Base-by-base conservation (phyloP, 2,329 filamentous ascomycete species). In the Neonectria magnoliae region DNA sequence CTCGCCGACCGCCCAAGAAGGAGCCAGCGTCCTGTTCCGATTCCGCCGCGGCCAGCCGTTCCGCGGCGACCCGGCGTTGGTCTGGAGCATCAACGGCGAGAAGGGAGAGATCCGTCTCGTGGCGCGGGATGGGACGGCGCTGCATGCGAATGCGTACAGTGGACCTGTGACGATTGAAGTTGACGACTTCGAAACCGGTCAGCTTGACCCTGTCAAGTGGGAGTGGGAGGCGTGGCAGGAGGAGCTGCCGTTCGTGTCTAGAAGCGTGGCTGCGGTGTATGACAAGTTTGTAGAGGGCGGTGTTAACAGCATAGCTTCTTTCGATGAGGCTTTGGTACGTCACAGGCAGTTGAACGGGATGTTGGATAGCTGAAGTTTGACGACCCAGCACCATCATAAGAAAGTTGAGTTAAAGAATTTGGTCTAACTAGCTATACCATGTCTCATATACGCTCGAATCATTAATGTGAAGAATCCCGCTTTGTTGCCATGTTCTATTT, bases 221-320 rank as follows among this genome's bases (percentile, higher is more conserved):
- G 74, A 78, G 8, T 87, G 82, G 78, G 75, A 78, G 14, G 80
- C 81, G 3, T 84, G 81, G 76, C 83, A 84, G 70, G 77, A 81
- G 11, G 79, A 81, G 11, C 64, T 87, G 18, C 81, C 84, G 0
- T 38, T 81, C 1, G 69, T 77, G 3, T 81, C 80, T 1, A 79
- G 84, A 57, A 85, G 82, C 67, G 83, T 90, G 29, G 88, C 81
- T 0, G 81, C 80, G 20, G 69, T 88, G 0, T 90, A 90, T 75
- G 88, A 91, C 69, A 80, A 79, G 1, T 88, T 83, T 76, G 84
- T 84, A 8, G 67, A 73, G 1, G 74, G 69, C 14, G 31, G 70
- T 18, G 56, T 68, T 36, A 57, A 76, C 42, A 67, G 73, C 0
- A 47, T 77, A 65, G 72, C 78, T 5, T 79, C 77, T 0, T 81